Base-by-base conservation (phyloP, 208 protist species). In the Novymonas esmeraldas region DNA sequence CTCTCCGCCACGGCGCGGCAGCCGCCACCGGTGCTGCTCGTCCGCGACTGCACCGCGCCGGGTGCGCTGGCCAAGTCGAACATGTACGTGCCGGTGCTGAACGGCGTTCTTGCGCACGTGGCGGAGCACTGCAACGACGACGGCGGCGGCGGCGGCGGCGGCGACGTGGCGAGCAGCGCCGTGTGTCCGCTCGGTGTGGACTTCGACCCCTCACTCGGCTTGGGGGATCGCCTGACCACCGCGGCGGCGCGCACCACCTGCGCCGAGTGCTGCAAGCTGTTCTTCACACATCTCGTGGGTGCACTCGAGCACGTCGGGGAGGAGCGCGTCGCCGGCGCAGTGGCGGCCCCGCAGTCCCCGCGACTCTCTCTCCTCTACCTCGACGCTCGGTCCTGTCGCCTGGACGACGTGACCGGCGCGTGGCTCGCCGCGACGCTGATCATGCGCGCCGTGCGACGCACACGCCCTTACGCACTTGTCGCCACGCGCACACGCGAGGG, bases 381-480 rank as follows among this genome's bases (percentile, higher is more conserved):
- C 6, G 67, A 73, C 39, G 42, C 45, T 34, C 67, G 67, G 36
- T 33, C 28, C 22, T 36, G 49, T 41, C 26, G 22, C 3, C 33
- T 73, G 36, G 58, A 65, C 33, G 67, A 73, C 50, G 52, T 26
- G 22, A 29, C 49, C 11, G 49, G 56, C 26, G 41, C 16, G 59
- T 73, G 67, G 67, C 44, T 73, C 22, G 67, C 58, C 28, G 20
- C 67, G 0, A 46, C 34, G 22, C 48, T 73, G 11, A 65, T 73
- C 14, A 29, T 73, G 59, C 48, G 49, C 24, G 48, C 67, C 7
- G 67, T 73, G 38, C 67, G 67, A 26, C 67, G 67, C 6, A 33
- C 67, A 20, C 67, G 67, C 6, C 67, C 67, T n/a, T 73, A 64
- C 49, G 60, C 52, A 28, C 39, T 64, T 18, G 67, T 73, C 28